Conservation (phyloP, 345 rosid species). For the Raphanus raphanistrum region DNA sequence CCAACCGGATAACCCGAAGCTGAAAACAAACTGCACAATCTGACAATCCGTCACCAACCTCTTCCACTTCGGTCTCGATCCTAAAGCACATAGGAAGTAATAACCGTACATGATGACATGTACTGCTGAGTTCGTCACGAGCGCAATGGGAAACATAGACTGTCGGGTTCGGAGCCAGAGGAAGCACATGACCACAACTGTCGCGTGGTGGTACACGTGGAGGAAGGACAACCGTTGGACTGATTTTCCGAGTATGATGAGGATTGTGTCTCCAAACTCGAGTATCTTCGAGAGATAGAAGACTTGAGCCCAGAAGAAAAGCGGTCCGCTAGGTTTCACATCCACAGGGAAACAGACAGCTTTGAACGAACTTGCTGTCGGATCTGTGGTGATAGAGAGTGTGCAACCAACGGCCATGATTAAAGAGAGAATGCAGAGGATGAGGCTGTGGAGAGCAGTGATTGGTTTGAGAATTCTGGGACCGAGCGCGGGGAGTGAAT, state of each 20-base stretch:
- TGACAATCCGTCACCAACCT: conserved; percentile 70
- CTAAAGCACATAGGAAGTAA: conserved; percentile 60
- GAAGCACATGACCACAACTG: conserved; percentile 73
- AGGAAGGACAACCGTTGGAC: conserved; percentile 66
- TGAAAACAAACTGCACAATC: conserved; percentile 71
- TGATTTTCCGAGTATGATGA: conserved; percentile 56
- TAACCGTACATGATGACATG: conserved; percentile 76
- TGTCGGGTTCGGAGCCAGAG: conserved; percentile 58
- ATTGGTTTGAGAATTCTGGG: conserved; percentile 60
- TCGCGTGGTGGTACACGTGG: conserved; percentile 84
- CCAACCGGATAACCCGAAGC: conserved; percentile 50
- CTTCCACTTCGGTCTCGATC: conserved; percentile 73
- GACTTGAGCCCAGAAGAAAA: conserved; percentile 74
- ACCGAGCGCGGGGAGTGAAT: conserved; percentile 33
- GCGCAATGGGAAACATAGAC: conserved; percentile 61
- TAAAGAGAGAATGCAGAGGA: conserved; percentile 59
- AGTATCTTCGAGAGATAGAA: conserved; percentile 70
- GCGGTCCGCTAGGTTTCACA: conserved; percentile 48
- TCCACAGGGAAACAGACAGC: conserved; percentile 54
- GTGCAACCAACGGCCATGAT: conserved; percentile 72
- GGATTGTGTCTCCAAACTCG: conserved; percentile 58
- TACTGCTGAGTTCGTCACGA: conserved; percentile 56
- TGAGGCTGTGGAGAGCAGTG: conserved; percentile 70
- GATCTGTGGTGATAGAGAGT: conserved; percentile 45
- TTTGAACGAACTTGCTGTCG: background rate